Evolutionary conservation across 73 alveolate species (phyloP), one percentile per base, ranked within the genome.

Genomic region (Paramecium pentaurelia): DNA sequence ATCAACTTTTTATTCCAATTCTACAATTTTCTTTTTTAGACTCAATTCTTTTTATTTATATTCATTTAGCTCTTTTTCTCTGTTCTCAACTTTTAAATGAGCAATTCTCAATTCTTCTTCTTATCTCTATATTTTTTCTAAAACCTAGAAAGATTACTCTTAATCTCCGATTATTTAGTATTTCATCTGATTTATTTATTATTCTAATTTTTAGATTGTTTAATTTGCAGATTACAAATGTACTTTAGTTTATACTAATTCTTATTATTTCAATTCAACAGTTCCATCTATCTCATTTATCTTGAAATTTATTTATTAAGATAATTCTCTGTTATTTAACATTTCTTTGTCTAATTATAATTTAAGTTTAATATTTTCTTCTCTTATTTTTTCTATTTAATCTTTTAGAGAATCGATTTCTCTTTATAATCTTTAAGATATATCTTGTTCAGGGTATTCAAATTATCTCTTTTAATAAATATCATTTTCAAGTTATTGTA

Each of bases 51-150:
- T 22, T 27, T 22, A 10, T 11, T 60, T 60, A 2, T 27, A 60
- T 60, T 60, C 77, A 16, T 60, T 60, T 1, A 60, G 34, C 22
- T 71, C 86, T 71, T 71, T 71, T 32, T 71, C 86, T 34, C 86
- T 71, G 20, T 71, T 71, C 32, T 71, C 86, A 25, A 71, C 47
- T 71, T 34, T 71, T 11, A 71, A 12, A 32, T 34, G 10, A 22
- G 54, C 32, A 8, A 32, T 32, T 71, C 86, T 32, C 14, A 71
- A 32, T 71, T 71, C 86, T 71, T 73, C 87, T 36, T 73, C 87
- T 38, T 37, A 73, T 73, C 87, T 73, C 47, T 36, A 30, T 73
- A 73, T 73, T 36, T 38, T 73, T 27, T 73, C 87, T 73, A n/a
- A 34, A 2, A 37, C 47, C 8, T 32, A 32, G 3, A 73, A 73